phyloP scores from a whole-genome alignment of 768 basidiomycete genomes.

The Mycena vulgaris region DNA sequence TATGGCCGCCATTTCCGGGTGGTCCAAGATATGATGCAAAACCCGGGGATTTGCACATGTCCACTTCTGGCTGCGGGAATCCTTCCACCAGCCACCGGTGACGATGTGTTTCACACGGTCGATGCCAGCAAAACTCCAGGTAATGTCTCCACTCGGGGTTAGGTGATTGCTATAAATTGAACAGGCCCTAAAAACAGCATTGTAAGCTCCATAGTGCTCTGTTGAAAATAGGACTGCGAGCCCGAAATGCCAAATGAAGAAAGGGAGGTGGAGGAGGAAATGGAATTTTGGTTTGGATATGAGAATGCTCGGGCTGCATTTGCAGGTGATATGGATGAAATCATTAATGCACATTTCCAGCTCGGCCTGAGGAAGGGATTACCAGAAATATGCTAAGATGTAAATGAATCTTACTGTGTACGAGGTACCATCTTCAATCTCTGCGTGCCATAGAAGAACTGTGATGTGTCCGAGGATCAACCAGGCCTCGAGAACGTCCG shows the following conservation, averaged over 20 bases:
- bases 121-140: conserved; percentile 27
- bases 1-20: conserved; percentile 21
- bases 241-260: conserved; percentile 45
- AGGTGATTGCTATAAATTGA: conserved; percentile 38
- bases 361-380: conserved; percentile 15
- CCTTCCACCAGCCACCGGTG: conserved; percentile 25
- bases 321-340: conserved; percentile 27
- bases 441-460: conserved; percentile 48
- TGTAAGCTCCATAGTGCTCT: conserved; percentile 47
- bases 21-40: conserved; percentile 15
- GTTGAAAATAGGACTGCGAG: conserved; percentile 48
- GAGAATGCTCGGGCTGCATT: conserved; percentile 44
- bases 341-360: conserved; percentile 42
- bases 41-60: conserved; percentile 8
- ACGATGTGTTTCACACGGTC: conserved; percentile 25
- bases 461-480: conserved; percentile 37
- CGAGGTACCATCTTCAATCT: conserved; percentile 40
- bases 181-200: conserved; percentile 35
- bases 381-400: no score
- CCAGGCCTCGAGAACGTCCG: conserved; percentile 41
- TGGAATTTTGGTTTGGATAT: conserved; percentile 41
- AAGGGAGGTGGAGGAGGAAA: conserved; percentile 46
- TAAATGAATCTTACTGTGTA: conserved; percentile 42
- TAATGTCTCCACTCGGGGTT: conserved; percentile 38
- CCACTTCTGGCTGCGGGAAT: conserved; percentile 24